Conservation (phyloP, 305 asterid species). For the Solanum hybrid region DNA sequence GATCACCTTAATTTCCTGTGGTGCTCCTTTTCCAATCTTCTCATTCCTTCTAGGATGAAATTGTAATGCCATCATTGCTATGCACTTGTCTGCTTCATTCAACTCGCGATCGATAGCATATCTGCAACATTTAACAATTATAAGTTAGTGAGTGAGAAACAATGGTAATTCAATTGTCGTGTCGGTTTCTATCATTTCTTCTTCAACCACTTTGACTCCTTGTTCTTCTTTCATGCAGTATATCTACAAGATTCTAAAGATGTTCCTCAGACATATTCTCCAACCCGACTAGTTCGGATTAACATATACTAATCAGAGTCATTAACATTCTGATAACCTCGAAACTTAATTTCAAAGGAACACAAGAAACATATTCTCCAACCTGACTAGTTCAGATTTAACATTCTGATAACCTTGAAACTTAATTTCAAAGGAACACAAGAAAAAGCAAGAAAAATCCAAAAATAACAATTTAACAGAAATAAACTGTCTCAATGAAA, state of each 20-base stretch:
- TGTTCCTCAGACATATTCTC: background rate
- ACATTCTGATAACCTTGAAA: background rate
- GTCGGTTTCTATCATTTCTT: background rate
- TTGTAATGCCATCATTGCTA: constrained; percentile 47
- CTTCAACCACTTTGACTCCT: background rate
- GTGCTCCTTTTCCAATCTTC: constrained; percentile 59
- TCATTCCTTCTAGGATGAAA: constrained; percentile 64
- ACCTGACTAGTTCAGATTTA: background rate
- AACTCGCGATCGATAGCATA: constrained; percentile 35
- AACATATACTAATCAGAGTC: background rate
- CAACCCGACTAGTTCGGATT: background rate
- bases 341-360: background rate
- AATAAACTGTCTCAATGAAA: background rate
- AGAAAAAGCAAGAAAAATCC: background rate
- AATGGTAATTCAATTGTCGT: background rate
- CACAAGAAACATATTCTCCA: background rate
- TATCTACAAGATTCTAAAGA: background rate
- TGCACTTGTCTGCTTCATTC: constrained; percentile 46
- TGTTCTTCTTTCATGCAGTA: background rate
- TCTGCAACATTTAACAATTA: constrained; percentile 26
- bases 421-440: background rate
- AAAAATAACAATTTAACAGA: background rate
- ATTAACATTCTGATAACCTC: background rate
- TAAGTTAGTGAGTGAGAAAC: background rate
- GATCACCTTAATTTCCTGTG: constrained; percentile 60